phyloP scores from a whole-genome alignment of 768 basidiomycete species.

The Rhizopogon salebrosus region DNA sequence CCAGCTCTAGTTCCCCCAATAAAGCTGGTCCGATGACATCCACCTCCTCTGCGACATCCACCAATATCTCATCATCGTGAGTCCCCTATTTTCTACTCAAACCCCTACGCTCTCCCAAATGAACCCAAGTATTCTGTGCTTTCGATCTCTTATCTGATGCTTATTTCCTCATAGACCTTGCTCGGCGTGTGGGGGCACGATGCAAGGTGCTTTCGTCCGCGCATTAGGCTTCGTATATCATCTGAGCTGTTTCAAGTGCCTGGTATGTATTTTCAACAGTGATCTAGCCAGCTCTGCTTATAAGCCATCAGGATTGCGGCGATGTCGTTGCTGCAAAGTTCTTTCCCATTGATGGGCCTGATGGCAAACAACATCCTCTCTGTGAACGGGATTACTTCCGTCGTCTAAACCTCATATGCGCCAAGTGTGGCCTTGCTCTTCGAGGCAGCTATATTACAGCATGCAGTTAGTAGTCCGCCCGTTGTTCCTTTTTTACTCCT shows the following conservation, averaged over 20 bases:
- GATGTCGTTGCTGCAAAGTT: conserved; percentile 97
- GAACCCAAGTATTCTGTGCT: background rate
- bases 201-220: conserved; percentile 95
- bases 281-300: conserved; percentile 3
- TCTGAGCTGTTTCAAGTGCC: conserved; percentile 97
- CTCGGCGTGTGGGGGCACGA: conserved; percentile 70
- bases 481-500: conserved; percentile 10
- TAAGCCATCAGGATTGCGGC: conserved; percentile 75
- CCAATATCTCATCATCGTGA: conserved; percentile 57
- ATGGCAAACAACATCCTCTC: conserved; percentile 86
- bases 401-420: conserved; percentile 92
- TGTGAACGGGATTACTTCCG: conserved; percentile 99
- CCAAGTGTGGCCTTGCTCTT: conserved; percentile 90
- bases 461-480: conserved; percentile 65
- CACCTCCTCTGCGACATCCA: conserved; percentile 47
- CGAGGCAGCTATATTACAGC: conserved; percentile 99
- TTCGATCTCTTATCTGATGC: conserved; percentile 8
- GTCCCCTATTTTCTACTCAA: conserved; percentile 21
- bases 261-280: conserved; percentile 49
- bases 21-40: conserved; percentile 45
- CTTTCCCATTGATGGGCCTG: conserved; percentile 93
- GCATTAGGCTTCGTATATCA: conserved; percentile 93
- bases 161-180: conserved; percentile 47
- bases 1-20: conserved; percentile 34
- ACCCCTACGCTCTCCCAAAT: conserved; percentile 6